Base-by-base conservation (phyloP, 495 filamentous ascomycete species). In the Daldinia vernicosa region DNA sequence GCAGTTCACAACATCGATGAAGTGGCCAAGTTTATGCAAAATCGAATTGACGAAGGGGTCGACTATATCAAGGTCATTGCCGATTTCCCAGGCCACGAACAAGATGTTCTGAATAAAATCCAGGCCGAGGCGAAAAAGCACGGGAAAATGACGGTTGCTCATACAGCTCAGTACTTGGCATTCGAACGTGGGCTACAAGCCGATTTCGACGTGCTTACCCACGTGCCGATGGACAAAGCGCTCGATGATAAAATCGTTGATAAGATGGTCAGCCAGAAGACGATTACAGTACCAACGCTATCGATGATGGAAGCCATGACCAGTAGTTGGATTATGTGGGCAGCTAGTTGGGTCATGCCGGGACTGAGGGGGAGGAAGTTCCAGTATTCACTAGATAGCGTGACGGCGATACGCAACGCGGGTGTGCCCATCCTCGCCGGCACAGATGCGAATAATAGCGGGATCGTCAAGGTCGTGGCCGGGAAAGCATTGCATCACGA, bases 51-150 rank as follows among this genome's bases (percentile, higher is more conserved):
- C 9, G 62, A 71, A 22, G 71, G 74, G 0, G 78, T 72, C 5
- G 80, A 81, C 47, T 82, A 79, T 59, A 75, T 81, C 72, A 81
- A 80, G 64, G 73, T 80, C 64, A 77, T 81, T 47, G 74, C 77
- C 8, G 77, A 77, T 56, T 67, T 63, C 35, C 78, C 76, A 2
- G 78, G 76, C 22, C 73, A 74, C 28, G 72, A 66, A 26, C 75
- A 78, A 40, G 71, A 68, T 30, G 64, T 72, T 9, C 22, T 77
- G 2, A 73, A 75, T 39, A 70, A 51, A 35, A 69, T 80, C 11
- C 75, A 68, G 27, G 60, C 40, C 12, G 73, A 68, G 28, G 76
- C 75, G 2, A 60, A 55, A 32, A 68, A 72, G 19, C 66, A 71
- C 11, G 69, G 67, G 22, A 76, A 63, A 37, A 57, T 72, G 66